Evolutionary conservation across 352 stramenopile genomes (phyloP).

Genomic region (Pythium oligandrum): DNA sequence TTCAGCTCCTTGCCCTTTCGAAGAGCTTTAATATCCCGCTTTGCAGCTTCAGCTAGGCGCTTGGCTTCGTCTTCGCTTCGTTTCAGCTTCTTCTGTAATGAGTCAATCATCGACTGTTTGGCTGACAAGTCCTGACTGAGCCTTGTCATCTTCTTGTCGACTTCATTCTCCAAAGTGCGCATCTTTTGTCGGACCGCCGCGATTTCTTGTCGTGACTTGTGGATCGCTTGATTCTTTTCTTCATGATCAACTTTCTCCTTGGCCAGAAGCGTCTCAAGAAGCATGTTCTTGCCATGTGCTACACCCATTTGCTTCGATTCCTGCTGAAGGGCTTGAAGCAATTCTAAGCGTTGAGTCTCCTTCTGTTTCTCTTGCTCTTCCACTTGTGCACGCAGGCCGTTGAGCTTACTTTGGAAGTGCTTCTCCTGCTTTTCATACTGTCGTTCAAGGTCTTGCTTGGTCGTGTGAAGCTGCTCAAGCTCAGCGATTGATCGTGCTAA

Average conservation of each 20-base stretch:
- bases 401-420: conserved; percentile 46
- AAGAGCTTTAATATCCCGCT: conserved; percentile 46
- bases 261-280: conserved; percentile 56
- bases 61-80: conserved; percentile 46
- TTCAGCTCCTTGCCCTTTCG: conserved; percentile 51
- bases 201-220: conserved; percentile 58
- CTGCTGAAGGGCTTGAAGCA: conserved; percentile 51
- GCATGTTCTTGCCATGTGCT: conserved; percentile 48
- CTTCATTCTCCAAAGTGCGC: conserved; percentile 44
- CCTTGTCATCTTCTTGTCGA: conserved; percentile 52
- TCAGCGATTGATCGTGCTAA: conserved; percentile 43
- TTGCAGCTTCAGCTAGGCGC: conserved; percentile 36
- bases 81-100: conserved; percentile 49
- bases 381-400: conserved; percentile 36
- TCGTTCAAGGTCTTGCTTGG: conserved; percentile 44
- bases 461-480: conserved; percentile 30
- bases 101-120: conserved; percentile 56
- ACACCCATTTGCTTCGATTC: conserved; percentile 62
- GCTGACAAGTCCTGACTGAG: conserved; percentile 46
- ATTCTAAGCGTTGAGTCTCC: conserved; percentile 42
- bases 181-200: conserved; percentile 48
- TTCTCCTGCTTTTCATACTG: conserved; percentile 44
- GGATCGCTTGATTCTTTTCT: conserved; percentile 49
- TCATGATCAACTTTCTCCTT: conserved; percentile 54
- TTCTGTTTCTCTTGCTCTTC: conserved; percentile 43